Conservation (phyloP, 164 flowering plant species). For the Amborella trichopoda region DNA sequence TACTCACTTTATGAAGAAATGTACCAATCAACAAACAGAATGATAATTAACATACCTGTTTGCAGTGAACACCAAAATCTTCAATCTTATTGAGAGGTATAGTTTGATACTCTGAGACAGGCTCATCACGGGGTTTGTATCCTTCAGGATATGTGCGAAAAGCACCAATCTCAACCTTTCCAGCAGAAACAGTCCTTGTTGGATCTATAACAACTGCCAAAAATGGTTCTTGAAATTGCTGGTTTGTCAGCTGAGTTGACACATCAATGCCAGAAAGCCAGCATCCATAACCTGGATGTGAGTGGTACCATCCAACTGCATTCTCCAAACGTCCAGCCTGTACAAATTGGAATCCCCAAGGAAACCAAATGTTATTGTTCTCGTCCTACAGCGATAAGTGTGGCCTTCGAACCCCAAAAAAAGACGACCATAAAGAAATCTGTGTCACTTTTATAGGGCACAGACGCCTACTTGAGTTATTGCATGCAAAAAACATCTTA, state of each 20-base stretch:
- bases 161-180: conserved; percentile 98
- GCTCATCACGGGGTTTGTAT: conserved; percentile 90
- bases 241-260: conserved; percentile 93
- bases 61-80: conserved; percentile 98
- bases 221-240: conserved; percentile 92
- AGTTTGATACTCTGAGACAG: conserved; percentile 94
- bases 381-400: too few relatives aligned
- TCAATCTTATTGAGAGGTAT: conserved; percentile 95
- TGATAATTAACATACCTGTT: conserved; percentile 60
- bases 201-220: conserved; percentile 97
- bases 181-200: conserved; percentile 94
- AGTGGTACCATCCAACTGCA: conserved; percentile 99
- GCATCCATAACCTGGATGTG: conserved; percentile 99
- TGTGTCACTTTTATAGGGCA: too few relatives aligned
- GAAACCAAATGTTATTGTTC: too few relatives aligned
- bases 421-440: too few relatives aligned
- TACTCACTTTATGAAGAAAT: not conserved
- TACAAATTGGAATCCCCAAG: not conserved
- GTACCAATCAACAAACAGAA: too few relatives aligned
- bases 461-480: too few relatives aligned
- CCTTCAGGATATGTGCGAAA: conserved; percentile 92
- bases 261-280: conserved; percentile 99
- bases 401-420: too few relatives aligned
- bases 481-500: too few relatives aligned
- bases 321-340: conserved; percentile 94